phyloP scores from a whole-genome alignment of 768 basidiomycete species.

The Agaricus blazei region DNA sequence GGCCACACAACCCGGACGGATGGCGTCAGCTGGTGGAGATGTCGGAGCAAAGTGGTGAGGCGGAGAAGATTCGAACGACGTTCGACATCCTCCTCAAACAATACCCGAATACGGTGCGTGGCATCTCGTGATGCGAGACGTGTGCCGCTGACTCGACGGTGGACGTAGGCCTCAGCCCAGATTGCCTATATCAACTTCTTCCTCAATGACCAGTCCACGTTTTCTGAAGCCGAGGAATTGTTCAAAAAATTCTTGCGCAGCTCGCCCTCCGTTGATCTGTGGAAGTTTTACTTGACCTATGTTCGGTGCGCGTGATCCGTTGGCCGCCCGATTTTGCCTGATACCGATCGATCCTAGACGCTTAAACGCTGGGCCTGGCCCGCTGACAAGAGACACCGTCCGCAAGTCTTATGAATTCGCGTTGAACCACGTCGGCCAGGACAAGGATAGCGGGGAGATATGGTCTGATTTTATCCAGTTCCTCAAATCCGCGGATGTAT shows the following conservation, averaged over 20 bases:
- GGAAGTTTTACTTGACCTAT: constrained; percentile 92
- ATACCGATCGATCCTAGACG: constrained; percentile 38
- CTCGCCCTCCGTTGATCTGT: constrained; percentile 85
- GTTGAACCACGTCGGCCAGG: constrained; percentile 81
- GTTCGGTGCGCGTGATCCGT: constrained; percentile 59
- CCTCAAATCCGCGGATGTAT: constrained; percentile 71
- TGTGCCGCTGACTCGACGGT: constrained; percentile 2
- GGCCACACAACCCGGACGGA: constrained; percentile 69
- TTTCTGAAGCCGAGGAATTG: constrained; percentile 77
- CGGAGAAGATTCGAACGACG: constrained; percentile 72
- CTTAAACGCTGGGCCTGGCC: constrained; percentile 47
- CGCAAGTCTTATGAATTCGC: constrained; percentile 93
- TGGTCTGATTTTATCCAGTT: constrained; percentile 96
- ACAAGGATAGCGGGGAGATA: constrained; percentile 87
- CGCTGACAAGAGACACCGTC: constrained; percentile 69
- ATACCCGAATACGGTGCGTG: constrained; percentile 89
- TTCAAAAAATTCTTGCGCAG: constrained; percentile 84
- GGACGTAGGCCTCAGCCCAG: constrained; percentile 68
- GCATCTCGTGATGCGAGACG: neutral
- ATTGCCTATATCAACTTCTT: constrained; percentile 81
- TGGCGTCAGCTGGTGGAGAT: constrained; percentile 77
- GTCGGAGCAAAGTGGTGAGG: constrained; percentile 72
- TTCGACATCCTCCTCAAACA: constrained; percentile 80
- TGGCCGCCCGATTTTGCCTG: constrained; percentile 14
- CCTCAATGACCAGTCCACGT: constrained; percentile 55